Evolutionary conservation across 108 stramenopile genomes (phyloP).

Genomic region (Aureococcus anophagefferens): DNA sequence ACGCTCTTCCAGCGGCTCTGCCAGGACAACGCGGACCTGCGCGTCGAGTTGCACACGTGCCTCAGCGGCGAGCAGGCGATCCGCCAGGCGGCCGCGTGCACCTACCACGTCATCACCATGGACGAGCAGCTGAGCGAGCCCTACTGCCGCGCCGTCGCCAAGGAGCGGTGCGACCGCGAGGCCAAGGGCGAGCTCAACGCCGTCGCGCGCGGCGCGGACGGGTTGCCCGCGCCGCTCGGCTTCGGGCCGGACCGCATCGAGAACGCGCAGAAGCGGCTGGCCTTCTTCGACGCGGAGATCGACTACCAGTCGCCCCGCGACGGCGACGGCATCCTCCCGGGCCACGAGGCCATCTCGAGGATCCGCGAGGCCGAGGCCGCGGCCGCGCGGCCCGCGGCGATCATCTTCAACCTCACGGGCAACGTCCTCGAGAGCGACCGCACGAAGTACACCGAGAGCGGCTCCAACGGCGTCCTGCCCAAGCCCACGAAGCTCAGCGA

Average conservation of each 20-base stretch:
- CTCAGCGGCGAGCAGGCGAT: slow-evolving; percentile 32
- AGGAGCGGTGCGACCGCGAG: slow-evolving; percentile 6
- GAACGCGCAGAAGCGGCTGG: slow-evolving; percentile 30
- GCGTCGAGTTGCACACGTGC: slow-evolving; percentile 29
- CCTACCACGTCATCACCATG: slow-evolving; percentile 38
- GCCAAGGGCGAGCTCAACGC: slow-evolving; percentile 10
- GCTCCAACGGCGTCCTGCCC: slow-evolving; percentile 30
- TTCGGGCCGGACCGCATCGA: slow-evolving; percentile 22
- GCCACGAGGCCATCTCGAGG: slow-evolving; percentile 31
- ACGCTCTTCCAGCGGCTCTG: slow-evolving; percentile 37
- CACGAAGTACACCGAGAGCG: slow-evolving; percentile 26
- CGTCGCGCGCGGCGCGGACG: no score
- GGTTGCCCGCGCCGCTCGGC: background rate
- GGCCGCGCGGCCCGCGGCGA: slow-evolving; percentile 16
- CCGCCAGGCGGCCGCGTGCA: slow-evolving; percentile 23
- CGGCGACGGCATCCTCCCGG: slow-evolving; percentile 20
- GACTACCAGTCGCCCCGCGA: slow-evolving; percentile 28
- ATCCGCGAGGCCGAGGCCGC: slow-evolving; percentile 19
- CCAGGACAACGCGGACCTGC: slow-evolving; percentile 21
- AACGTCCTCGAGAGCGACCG: slow-evolving; percentile 34
- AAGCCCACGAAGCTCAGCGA: slow-evolving; percentile 34
- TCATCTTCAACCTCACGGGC: slow-evolving; percentile 33
- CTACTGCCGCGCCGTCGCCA: slow-evolving; percentile 27
- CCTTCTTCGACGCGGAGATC: slow-evolving; percentile 29
- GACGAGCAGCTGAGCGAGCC: slow-evolving; percentile 29